phyloP scores from a whole-genome alignment of 2,329 filamentous ascomycete genomes.

The Fusarium sublunatum region DNA sequence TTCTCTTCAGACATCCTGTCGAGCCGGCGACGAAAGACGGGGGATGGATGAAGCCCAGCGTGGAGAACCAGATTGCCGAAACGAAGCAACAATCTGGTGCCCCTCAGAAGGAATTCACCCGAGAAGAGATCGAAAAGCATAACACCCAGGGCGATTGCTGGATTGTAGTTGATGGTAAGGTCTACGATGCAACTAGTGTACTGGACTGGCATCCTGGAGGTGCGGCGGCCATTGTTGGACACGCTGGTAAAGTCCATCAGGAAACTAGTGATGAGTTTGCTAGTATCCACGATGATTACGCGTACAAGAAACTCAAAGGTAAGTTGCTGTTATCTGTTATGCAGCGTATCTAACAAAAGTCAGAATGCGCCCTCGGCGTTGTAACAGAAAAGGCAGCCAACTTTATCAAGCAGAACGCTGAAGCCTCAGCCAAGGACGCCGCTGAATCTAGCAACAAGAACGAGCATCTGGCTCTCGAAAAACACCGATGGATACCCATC shows the following conservation, averaged over 20 bases:
- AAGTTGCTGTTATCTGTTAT: not conserved
- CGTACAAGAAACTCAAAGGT: constrained; percentile 60
- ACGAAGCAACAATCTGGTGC: constrained; percentile 57
- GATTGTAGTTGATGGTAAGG: constrained; percentile 64
- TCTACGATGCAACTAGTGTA: constrained; percentile 62
- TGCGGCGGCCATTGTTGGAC: constrained; percentile 60
- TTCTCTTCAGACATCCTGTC: constrained; percentile 60
- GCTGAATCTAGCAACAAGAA: constrained; percentile 40
- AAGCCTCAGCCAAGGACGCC: constrained; percentile 54
- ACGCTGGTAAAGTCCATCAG: constrained; percentile 61
- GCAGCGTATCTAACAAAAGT: constrained; percentile 22
- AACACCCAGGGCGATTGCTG: constrained; percentile 61
- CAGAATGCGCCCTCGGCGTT: constrained; percentile 60
- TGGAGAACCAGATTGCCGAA: constrained; percentile 57
- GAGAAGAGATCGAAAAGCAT: constrained; percentile 65
- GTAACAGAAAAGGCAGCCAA: constrained; percentile 61
- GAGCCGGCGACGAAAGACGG: constrained; percentile 57
- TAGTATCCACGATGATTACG: constrained; percentile 63
- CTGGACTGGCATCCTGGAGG: constrained; percentile 40
- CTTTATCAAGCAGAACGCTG: constrained; percentile 58
- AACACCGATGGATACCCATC: constrained; percentile 60
- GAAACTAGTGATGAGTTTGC: constrained; percentile 62
- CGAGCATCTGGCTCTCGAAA: constrained; percentile 52
- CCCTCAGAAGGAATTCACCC: constrained; percentile 63
- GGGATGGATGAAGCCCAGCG: constrained; percentile 64